phyloP scores from a whole-genome alignment of 148 eudicot genomes.

The Chenopodium berlandieri region DNA sequence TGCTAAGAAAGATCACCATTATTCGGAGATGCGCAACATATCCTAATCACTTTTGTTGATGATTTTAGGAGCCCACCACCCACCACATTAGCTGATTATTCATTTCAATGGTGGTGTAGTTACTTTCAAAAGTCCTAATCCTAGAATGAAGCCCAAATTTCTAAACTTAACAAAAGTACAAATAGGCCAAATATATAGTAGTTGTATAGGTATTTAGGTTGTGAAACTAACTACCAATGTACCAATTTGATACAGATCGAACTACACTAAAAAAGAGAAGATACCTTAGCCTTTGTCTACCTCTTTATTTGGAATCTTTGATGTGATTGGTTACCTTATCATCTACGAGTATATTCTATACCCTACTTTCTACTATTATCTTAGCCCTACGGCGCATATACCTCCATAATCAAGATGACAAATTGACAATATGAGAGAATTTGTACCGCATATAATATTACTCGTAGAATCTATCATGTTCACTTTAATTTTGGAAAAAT shows the following conservation, averaged over 20 bases:
- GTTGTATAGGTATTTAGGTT: neutral
- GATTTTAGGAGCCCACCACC: neutral
- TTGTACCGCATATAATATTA: too few relatives aligned
- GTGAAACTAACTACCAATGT: too few relatives aligned
- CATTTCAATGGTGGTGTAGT: neutral
- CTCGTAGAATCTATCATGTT: too few relatives aligned
- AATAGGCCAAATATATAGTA: neutral
- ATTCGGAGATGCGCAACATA: too few relatives aligned
- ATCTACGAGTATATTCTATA: too few relatives aligned
- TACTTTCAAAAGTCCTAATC: slow-evolving; percentile 6
- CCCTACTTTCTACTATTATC: too few relatives aligned
- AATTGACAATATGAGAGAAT: neutral
- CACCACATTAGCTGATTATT: neutral
- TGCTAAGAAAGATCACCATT: too few relatives aligned
- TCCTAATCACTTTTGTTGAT: neutral
- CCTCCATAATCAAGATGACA: neutral
- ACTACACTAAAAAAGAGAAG: neutral
- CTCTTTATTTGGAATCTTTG: slow-evolving; percentile 12
- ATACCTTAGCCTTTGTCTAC: neutral
- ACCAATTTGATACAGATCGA: too few relatives aligned
- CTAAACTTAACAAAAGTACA: neutral
- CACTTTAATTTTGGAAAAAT: too few relatives aligned
- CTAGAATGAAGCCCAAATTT: neutral
- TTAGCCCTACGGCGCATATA: neutral
- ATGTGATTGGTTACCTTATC: neutral